phyloP scores from a whole-genome alignment of 495 filamentous ascomycete species.

The Aspergillus bridgeri region DNA sequence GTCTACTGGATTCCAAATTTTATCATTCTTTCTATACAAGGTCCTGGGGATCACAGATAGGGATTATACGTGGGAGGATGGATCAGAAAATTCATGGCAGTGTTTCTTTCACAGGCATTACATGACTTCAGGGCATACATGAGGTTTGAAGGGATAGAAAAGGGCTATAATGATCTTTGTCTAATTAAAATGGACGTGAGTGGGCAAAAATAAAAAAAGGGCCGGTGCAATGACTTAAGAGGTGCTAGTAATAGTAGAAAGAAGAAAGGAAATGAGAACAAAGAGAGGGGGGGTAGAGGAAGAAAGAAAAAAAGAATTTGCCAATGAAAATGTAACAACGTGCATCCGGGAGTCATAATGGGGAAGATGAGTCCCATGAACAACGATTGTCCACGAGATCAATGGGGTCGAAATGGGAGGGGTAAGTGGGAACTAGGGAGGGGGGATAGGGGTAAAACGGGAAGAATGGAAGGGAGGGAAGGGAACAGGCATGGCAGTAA shows the following conservation, averaged over 20 bases:
- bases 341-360: conserved; percentile 18
- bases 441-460: background rate
- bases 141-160: conserved; percentile 20
- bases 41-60: conserved; percentile 14
- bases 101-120: conserved; percentile 39
- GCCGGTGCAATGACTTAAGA: background rate
- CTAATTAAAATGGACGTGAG: conserved; percentile 43
- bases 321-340: conserved; percentile 15
- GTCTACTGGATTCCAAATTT: conserved; percentile 20
- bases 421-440: background rate
- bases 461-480: conserved; percentile 18
- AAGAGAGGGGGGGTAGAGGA: conserved; percentile 20
- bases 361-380: background rate
- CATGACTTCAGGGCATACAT: conserved; percentile 53
- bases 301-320: conserved; percentile 35
- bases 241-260: conserved; percentile 4
- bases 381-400: background rate
- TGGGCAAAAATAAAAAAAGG: conserved; percentile 15
- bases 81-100: conserved; percentile 34
- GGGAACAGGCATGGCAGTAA: conserved; percentile 9
- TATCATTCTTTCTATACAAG: conserved; percentile 34
- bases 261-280: conserved; percentile 14
- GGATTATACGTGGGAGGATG: conserved; percentile 31
- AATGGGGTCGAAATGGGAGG: background rate
- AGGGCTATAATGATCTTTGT: conserved; percentile 41